These are phyloP conservation scores for Pecoramyces ruminantium DNA, from an alignment of 192 early-diverging fungal genomes.

Conservation along the genomic window DNA sequence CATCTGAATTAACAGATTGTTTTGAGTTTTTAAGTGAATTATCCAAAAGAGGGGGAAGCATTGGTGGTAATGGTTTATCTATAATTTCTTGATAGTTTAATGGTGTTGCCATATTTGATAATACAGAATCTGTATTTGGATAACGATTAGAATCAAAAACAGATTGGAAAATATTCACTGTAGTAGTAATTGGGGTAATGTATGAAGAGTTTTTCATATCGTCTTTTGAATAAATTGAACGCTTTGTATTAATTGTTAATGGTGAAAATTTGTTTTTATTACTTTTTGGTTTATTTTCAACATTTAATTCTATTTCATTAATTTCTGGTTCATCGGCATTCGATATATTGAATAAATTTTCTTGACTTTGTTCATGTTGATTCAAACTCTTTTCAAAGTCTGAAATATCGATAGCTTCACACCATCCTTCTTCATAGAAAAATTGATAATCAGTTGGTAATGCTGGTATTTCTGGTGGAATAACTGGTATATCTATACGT, in stretches of 20 bases:
- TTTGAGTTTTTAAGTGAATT: neutral
- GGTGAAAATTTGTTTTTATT: neutral
- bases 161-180: neutral
- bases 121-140: neutral
- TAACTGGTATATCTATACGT: conserved; percentile 11
- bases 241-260: neutral
- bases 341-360: neutral
- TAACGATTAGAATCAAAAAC: neutral
- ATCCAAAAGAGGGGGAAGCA: neutral
- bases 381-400: neutral
- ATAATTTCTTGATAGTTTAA: neutral
- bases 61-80: neutral
- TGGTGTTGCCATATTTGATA: neutral
- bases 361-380: neutral
- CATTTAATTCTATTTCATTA: neutral
- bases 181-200: neutral
- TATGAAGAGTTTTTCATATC: neutral
- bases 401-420: neutral
- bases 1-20: neutral
- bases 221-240: neutral
- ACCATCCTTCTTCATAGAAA: conserved; percentile 2
- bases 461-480: conserved; percentile 2
- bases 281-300: neutral
- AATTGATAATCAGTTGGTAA: conserved; percentile 4
- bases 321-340: neutral